Percentiles rank a stretch among this genome's conserved stretches.
These are phyloP conservation scores for Syzygium aromaticum DNA, from an alignment of 345 rosid genomes.

Conservation along the genomic window DNA sequence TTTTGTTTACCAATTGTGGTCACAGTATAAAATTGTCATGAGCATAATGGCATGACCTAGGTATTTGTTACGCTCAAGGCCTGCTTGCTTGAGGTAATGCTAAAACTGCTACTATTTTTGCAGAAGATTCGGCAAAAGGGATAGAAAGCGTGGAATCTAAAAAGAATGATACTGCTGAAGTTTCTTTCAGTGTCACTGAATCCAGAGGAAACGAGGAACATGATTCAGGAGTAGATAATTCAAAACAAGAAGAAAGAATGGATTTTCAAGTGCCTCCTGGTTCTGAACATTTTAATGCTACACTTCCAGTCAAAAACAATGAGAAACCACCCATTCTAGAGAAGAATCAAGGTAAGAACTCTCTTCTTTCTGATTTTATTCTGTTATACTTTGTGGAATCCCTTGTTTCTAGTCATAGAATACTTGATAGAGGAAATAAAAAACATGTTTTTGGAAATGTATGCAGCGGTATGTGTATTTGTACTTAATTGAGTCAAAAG, in stretches of 20 bases:
- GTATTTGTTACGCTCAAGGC: background rate
- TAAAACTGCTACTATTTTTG: background rate
- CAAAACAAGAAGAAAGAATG: constrained; percentile 5
- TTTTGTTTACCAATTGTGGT: background rate
- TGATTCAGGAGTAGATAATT: constrained; percentile 1
- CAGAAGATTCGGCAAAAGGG: background rate
- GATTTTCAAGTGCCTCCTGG: background rate
- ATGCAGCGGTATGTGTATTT: background rate
- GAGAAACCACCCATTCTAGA: background rate
- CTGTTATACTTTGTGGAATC: background rate
- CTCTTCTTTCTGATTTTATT: background rate
- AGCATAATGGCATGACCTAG: background rate
- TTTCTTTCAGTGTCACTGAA: constrained; percentile 1
- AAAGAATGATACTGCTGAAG: constrained; percentile 1
- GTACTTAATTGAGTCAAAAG: background rate
- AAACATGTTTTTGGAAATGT: background rate
- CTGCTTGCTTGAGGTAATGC: background rate
- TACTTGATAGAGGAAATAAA: background rate
- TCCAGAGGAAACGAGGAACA: constrained; percentile 4
- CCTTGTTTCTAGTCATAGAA: background rate
- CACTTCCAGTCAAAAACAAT: constrained; percentile 4
- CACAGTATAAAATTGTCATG: background rate
- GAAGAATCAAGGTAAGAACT: constrained; percentile 19
- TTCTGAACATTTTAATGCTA: constrained; percentile 4
- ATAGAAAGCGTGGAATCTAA: constrained; percentile 3